A percentile compares a stretch with the other conserved stretches of the same genome.
phyloP scores from a whole-genome alignment of 192 early-diverging fungal species.

The Gigaspora rosea region DNA sequence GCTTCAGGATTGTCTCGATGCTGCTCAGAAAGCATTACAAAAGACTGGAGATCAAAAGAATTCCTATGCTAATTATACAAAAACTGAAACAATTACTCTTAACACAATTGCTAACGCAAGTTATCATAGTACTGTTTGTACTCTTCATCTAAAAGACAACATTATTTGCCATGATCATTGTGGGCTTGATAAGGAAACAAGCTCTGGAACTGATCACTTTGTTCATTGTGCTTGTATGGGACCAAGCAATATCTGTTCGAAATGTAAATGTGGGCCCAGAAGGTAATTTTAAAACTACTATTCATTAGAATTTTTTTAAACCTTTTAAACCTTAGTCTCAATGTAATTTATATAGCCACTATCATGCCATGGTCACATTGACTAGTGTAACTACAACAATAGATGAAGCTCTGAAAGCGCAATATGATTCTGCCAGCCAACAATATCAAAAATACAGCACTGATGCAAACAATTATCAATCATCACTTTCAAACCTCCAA shows the following conservation, averaged over 20 bases:
- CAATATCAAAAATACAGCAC: not conserved
- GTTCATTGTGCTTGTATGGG: not conserved
- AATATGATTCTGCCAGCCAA: not conserved
- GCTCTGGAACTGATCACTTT: not conserved
- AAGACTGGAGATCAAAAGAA: not conserved
- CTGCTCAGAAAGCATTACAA: constrained; percentile 14
- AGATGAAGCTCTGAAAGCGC: not conserved
- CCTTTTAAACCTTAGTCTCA: no score
- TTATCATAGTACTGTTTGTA: constrained; percentile 10
- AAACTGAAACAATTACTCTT: not conserved
- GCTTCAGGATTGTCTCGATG: constrained; percentile 1
- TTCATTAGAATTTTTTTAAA: no score
- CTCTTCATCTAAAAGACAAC: not conserved
- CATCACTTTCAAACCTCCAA: constrained; percentile 3
- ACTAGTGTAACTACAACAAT: not conserved
- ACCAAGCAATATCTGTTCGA: not conserved
- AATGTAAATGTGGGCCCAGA: not conserved
- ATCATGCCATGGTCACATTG: not conserved
- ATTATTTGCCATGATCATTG: not conserved
- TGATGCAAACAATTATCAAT: constrained; percentile 4
- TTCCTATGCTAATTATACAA: not conserved
- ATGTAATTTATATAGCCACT: not conserved
- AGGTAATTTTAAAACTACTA: not conserved
- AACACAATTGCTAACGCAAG: not conserved
- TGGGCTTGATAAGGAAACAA: not conserved